A percentile compares a stretch with the other conserved stretches of the same genome.
Evolutionary conservation across 2,329 filamentous ascomycete species (phyloP).

Genomic region (Cladosporium halotolerans): DNA sequence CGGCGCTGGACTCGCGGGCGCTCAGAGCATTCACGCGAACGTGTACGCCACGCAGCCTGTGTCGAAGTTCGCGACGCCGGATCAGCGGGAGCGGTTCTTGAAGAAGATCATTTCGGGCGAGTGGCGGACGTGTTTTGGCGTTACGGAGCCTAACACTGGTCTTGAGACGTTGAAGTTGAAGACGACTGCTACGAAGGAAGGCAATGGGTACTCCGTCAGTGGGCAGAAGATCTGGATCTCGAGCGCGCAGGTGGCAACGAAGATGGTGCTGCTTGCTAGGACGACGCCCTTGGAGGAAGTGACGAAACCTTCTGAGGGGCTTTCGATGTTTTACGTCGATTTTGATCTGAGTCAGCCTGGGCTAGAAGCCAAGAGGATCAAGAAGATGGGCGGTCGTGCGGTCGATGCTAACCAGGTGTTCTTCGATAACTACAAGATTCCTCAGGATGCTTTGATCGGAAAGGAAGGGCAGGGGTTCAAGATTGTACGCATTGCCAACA

Average conservation of each 20-base stretch:
- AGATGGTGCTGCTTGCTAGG: slow-evolving; percentile 76
- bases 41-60: slow-evolving; percentile 72
- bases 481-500: slow-evolving; percentile 41
- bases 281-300: slow-evolving; percentile 65
- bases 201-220: slow-evolving; percentile 57
- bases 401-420: slow-evolving; percentile 85
- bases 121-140: slow-evolving; percentile 71
- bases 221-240: slow-evolving; percentile 91
- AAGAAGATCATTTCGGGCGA: slow-evolving; percentile 66
- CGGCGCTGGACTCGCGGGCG: slow-evolving; percentile 70
- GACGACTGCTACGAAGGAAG: slow-evolving; percentile 57
- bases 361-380: slow-evolving; percentile 64
- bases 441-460: slow-evolving; percentile 60
- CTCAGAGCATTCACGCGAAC: slow-evolving; percentile 54
- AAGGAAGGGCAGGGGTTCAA: slow-evolving; percentile 71
- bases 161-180: slow-evolving; percentile 68
- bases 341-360: slow-evolving; percentile 56
- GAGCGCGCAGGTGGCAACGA: slow-evolving; percentile 71
- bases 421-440: slow-evolving; percentile 70
- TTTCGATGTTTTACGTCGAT: slow-evolving; percentile 76
- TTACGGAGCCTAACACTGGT: slow-evolving; percentile 77
- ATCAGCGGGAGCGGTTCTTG: slow-evolving; percentile 59
- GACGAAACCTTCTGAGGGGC: slow-evolving; percentile 63
- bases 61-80: slow-evolving; percentile 62
- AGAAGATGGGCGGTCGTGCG: slow-evolving; percentile 78